These are phyloP conservation scores for Cylindrotheca fusiformis DNA, from an alignment of 108 stramenopile genomes.

Conservation along the genomic window DNA sequence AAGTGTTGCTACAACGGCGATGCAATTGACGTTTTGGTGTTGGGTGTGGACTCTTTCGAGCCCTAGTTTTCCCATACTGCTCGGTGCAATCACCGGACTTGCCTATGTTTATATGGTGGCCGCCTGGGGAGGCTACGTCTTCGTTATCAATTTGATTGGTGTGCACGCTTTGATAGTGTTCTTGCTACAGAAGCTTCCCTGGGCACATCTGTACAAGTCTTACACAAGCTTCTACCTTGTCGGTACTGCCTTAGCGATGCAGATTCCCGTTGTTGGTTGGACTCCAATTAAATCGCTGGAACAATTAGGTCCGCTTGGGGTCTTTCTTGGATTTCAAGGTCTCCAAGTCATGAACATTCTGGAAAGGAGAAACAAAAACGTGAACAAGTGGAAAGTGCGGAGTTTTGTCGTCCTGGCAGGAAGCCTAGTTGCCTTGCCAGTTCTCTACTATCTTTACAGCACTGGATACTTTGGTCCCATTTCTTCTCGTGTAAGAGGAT, in stretches of 20 bases:
- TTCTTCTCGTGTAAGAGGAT: constrained; percentile 78
- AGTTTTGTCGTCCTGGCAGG: constrained; percentile 47
- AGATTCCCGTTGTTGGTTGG: constrained; percentile 87
- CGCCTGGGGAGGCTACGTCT: constrained; percentile 99
- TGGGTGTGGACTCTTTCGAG: constrained; percentile 71
- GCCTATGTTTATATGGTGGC: constrained; percentile 98
- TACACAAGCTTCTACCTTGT: constrained; percentile 92
- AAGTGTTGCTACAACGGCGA: constrained; percentile 92
- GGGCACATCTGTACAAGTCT: constrained; percentile 53
- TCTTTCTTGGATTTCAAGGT: constrained; percentile 76
- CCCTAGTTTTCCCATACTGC: constrained; percentile 12
- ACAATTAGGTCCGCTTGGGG: constrained; percentile 78
- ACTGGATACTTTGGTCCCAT: constrained; percentile 95
- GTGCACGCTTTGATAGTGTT: constrained; percentile 81
- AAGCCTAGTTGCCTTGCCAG: constrained; percentile 24
- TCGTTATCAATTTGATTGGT: constrained; percentile 96
- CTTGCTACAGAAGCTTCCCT: constrained; percentile 57
- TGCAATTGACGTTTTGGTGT: constrained; percentile 84
- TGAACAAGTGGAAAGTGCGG: constrained; percentile 66
- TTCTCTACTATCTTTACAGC: constrained; percentile 49
- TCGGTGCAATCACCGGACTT: constrained; percentile 54
- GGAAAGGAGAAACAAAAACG: constrained; percentile 39
- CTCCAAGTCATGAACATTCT: constrained; percentile 57
- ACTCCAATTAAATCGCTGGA: constrained; percentile 83
- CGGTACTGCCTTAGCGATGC: constrained; percentile 90